Base-by-base conservation (phyloP, 768 basidiomycete genomes). In the Rhizopogon vesiculosus region DNA sequence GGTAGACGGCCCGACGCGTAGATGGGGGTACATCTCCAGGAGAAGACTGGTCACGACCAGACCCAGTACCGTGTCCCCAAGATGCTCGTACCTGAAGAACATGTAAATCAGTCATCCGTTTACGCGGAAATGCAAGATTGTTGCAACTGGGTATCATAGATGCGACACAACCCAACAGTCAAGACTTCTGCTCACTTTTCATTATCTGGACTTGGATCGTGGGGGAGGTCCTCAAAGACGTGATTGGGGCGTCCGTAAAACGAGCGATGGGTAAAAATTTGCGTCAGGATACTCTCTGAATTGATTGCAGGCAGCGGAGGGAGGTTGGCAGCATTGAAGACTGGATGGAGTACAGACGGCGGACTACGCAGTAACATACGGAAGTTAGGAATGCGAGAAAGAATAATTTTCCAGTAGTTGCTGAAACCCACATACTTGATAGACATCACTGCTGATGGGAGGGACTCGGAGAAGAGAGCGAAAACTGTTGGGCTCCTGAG, bases 171-270 rank as follows among this genome's bases (percentile, higher is more conserved):
- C 18, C 46, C 19, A 12, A 35, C 2, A 13, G 10, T 12, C 53
- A 55, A 39, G 22, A 28, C 10, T 18, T 19, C 29, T 5, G 67
- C 76, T 61, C 53, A 89, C 90, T 82, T 86, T 72, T 92, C 90
- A 59, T 92, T 91, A 65, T 92, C 90, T 6, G 88, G 89, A 50
- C 86, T 86, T 2, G 79, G 84, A 68, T 92, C 89, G 59, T 81
- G 75, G 0, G 77, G 80, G 39, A 73, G 76, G 67, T 92, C 90
- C 65, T 92, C 90, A 59, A 92, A 92, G 25, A 89, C 73, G 61
- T 87, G 82, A 7, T 81, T 84, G 0, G 89, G 87, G 2, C 90
- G 76, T 0, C 80, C 89, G 62, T 75, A 80, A 62, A 76, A 80
- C 65, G 85, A 86, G 38, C 89, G 83, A 64, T 92, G 90, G 2